Evolutionary conservation across 768 basidiomycete species (phyloP).

Genomic region (Amanita thiersii): DNA sequence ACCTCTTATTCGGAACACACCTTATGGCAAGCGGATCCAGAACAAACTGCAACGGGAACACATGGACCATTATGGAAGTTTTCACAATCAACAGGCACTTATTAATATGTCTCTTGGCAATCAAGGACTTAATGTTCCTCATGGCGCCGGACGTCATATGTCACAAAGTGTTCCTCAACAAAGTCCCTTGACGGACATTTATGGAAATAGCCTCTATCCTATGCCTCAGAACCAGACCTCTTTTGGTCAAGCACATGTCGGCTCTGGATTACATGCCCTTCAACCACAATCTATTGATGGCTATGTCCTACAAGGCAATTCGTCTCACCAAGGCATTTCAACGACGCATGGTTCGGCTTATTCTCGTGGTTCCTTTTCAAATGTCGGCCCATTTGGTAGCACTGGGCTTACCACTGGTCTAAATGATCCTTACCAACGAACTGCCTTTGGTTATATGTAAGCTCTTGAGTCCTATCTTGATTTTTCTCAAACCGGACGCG

Average conservation of each 20-base stretch:
- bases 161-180: slow-evolving; percentile 42
- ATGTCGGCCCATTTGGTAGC: slow-evolving; percentile 43
- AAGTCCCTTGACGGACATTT: slow-evolving; percentile 57
- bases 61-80: slow-evolving; percentile 57
- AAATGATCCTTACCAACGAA: slow-evolving; percentile 71
- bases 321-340: slow-evolving; percentile 54
- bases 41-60: slow-evolving; percentile 97
- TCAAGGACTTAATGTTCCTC: slow-evolving; percentile 42
- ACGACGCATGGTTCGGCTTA: slow-evolving; percentile 54
- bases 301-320: slow-evolving; percentile 72
- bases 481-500: slow-evolving; percentile 20
- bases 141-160: slow-evolving; percentile 46
- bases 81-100: slow-evolving; percentile 53
- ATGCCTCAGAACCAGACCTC: slow-evolving; percentile 44
- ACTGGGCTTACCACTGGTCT: slow-evolving; percentile 45
- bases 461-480: slow-evolving; percentile 16
- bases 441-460: slow-evolving; percentile 77
- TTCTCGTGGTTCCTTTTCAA: slow-evolving; percentile 44
- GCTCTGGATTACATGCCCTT: slow-evolving; percentile 47
- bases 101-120: slow-evolving; percentile 50
- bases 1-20: slow-evolving; percentile 97
- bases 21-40: slow-evolving; percentile 98
- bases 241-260: slow-evolving; percentile 51
- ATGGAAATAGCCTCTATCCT: slow-evolving; percentile 56
- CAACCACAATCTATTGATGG: slow-evolving; percentile 72